Evolutionary conservation across 2,329 filamentous ascomycete genomes (phyloP).

Genomic region (Acrocalymma vagum): DNA sequence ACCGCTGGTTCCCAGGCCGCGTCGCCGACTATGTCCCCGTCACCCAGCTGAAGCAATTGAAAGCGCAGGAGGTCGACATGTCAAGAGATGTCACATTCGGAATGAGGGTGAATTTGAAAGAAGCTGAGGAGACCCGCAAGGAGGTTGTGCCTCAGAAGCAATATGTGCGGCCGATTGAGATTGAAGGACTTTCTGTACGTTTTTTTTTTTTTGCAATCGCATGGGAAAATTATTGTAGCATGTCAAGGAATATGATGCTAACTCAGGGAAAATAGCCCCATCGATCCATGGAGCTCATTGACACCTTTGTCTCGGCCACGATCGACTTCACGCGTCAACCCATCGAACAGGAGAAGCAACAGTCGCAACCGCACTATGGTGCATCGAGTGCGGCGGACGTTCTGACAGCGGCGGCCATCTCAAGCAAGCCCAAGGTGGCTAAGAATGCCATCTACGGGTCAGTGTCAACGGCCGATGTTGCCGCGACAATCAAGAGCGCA

Average conservation of each 20-base stretch:
- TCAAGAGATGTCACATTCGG: conserved; percentile 59
- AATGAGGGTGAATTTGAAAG: conserved; percentile 36
- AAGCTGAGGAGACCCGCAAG: conserved; percentile 33
- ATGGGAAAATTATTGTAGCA: neutral
- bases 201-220: neutral
- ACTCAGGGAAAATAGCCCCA: conserved; percentile 48
- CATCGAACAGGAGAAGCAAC: conserved; percentile 46
- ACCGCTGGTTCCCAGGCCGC: conserved; percentile 60
- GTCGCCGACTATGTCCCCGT: conserved; percentile 62
- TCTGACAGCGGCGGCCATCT: conserved; percentile 43
- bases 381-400: conserved; percentile 46
- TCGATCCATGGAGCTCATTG: conserved; percentile 57
- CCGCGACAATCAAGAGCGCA: conserved; percentile 56
- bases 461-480: conserved; percentile 63
- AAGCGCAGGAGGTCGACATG: conserved; percentile 52
- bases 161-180: conserved; percentile 49
- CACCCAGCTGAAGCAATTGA: conserved; percentile 55
- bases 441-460: conserved; percentile 60
- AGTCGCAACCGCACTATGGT: conserved; percentile 38
- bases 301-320: conserved; percentile 55
- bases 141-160: conserved; percentile 25
- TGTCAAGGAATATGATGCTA: conserved; percentile 12
- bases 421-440: conserved; percentile 32
- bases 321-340: conserved; percentile 59
- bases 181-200: conserved; percentile 51